These are phyloP conservation scores for Avena sativa DNA, from an alignment of 176 grass and related monocot genomes.

Conservation along the genomic window DNA sequence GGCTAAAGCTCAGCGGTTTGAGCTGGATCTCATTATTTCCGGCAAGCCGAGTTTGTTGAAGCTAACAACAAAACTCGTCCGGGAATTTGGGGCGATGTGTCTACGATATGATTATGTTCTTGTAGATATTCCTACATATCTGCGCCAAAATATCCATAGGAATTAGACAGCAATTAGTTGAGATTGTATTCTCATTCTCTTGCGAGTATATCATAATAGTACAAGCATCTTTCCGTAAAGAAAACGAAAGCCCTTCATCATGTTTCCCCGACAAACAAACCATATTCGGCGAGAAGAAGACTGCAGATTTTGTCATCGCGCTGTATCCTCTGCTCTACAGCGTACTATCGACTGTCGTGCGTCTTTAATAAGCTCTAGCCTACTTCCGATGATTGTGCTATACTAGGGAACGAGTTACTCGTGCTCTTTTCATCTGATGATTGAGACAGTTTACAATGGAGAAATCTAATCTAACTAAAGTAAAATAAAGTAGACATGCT, in stretches of 20 bases:
- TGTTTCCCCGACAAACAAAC: constrained; percentile 24
- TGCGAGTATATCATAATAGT: too few relatives aligned
- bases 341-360: neutral
- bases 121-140: neutral
- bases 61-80: neutral
- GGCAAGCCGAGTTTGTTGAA: neutral
- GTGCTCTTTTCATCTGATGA: neutral
- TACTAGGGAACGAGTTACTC: neutral
- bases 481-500: neutral
- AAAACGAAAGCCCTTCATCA: neutral
- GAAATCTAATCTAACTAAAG: neutral
- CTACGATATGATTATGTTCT: neutral
- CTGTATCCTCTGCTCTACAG: neutral
- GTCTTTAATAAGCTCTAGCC: constrained; percentile 1
- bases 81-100: neutral
- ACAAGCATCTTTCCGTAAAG: neutral
- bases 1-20: neutral
- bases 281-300: neutral
- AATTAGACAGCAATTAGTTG: neutral
- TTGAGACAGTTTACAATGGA: neutral
- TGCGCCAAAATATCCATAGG: neutral
- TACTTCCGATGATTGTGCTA: neutral
- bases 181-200: neutral
- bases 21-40: neutral
- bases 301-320: neutral